Evolutionary conservation across 805 yeast genomes (phyloP).

Genomic region (Nakazawaea laoshanensis): DNA sequence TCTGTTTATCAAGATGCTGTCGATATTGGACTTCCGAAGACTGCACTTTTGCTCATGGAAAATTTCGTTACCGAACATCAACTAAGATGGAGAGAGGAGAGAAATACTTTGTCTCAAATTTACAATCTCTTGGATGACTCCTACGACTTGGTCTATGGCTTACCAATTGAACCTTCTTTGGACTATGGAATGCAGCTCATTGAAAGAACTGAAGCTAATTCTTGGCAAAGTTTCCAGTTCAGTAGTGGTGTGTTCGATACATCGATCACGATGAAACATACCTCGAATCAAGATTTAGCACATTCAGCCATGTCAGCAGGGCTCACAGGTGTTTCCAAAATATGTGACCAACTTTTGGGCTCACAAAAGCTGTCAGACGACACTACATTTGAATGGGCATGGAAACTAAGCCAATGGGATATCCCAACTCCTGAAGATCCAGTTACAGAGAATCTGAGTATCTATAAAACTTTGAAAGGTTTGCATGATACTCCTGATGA

Average conservation of each 20-base stretch:
- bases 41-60: slow-evolving; percentile 42
- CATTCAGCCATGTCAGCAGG: slow-evolving; percentile 27
- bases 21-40: slow-evolving; percentile 24
- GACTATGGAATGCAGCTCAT: slow-evolving; percentile 39
- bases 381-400: slow-evolving; percentile 47
- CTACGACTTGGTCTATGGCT: slow-evolving; percentile 52
- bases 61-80: slow-evolving; percentile 22
- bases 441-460: slow-evolving; percentile 31
- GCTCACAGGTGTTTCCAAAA: slow-evolving; percentile 45
- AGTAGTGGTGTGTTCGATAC: slow-evolving; percentile 52
- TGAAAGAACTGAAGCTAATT: slow-evolving; percentile 20
- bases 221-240: slow-evolving; percentile 39
- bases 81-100: slow-evolving; percentile 13
- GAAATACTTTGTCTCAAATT: slow-evolving; percentile 21
- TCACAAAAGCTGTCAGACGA: slow-evolving; percentile 1
- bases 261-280: slow-evolving; percentile 13
- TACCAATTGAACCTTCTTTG: slow-evolving; percentile 51
- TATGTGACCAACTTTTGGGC: background rate
- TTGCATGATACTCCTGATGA: slow-evolving; percentile 27
- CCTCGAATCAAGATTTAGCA: background rate
- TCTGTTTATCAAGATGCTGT: slow-evolving; percentile 24
- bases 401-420: slow-evolving; percentile 79
- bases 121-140: slow-evolving; percentile 50
- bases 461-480: slow-evolving; percentile 45
- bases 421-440: slow-evolving; percentile 48